A percentile compares a stretch with the other conserved stretches of the same genome.
Conservation (phyloP, 2,329 filamentous ascomycete genomes). For the Cercospora sp. region DNA sequence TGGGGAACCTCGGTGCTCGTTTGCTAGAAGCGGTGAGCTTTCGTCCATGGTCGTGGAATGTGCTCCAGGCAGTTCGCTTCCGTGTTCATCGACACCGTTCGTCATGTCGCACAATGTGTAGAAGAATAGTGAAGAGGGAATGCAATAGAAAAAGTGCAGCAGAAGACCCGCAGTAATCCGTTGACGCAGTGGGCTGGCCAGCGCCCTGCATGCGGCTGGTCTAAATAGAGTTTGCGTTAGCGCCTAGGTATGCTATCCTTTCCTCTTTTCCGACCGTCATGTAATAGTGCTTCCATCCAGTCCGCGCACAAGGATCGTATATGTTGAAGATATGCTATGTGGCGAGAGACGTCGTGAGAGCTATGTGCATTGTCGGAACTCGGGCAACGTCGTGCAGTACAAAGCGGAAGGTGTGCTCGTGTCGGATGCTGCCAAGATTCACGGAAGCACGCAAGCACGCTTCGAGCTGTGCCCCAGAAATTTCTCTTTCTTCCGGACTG, state of each 20-base stretch:
- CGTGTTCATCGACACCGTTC: neutral
- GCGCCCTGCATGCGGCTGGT: neutral
- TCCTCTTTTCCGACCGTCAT: neutral
- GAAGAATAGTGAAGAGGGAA: neutral
- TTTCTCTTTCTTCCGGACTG: slow-evolving; percentile 4
- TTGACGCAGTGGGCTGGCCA: slow-evolving; percentile 2
- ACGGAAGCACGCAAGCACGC: neutral
- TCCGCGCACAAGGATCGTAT: neutral
- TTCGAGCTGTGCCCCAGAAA: slow-evolving; percentile 3
- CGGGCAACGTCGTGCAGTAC: neutral
- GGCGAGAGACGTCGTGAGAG: neutral
- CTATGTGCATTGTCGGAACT: neutral
- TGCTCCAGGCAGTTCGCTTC: neutral
- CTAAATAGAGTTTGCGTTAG: slow-evolving; percentile 1
- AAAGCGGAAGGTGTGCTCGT: neutral
- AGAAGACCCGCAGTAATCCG: neutral
- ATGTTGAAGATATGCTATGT: neutral
- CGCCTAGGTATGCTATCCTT: neutral
- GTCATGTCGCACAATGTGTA: slow-evolving; percentile 6
- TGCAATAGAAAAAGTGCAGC: slow-evolving; percentile 3
- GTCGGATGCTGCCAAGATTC: neutral
- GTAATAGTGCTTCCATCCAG: neutral
- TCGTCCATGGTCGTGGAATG: slow-evolving; percentile 12
- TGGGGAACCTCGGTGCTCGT: neutral
- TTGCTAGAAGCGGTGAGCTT: slow-evolving; percentile 21